Conservation (phyloP, 2,329 filamentous ascomycete genomes). For the Cordyceps fumosorosea region DNA sequence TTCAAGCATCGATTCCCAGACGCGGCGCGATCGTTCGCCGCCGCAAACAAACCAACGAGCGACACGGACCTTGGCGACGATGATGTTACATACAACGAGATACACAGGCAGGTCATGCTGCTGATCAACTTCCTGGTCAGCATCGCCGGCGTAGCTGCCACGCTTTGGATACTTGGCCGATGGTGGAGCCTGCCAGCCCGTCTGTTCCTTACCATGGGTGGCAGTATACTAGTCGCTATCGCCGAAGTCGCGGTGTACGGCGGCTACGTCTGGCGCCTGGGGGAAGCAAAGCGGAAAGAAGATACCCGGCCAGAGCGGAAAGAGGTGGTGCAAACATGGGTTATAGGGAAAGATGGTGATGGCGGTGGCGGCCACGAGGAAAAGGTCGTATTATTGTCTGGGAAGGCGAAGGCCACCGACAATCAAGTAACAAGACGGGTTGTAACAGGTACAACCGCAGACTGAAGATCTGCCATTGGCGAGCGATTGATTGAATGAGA, state of each 20-base stretch:
- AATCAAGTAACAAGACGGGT: slow-evolving; percentile 1
- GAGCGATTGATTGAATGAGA: not conserved
- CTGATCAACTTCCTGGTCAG: slow-evolving; percentile 88
- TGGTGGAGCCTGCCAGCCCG: slow-evolving; percentile 70
- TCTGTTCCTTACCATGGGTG: slow-evolving; percentile 64
- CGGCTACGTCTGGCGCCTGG: slow-evolving; percentile 66
- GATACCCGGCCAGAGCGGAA: slow-evolving; percentile 56
- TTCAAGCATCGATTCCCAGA: slow-evolving; percentile 54
- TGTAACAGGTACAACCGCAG: not conserved
- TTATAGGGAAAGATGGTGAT: slow-evolving; percentile 39
- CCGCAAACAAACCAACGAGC: slow-evolving; percentile 41
- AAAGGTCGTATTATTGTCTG: slow-evolving; percentile 21
- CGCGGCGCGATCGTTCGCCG: slow-evolving; percentile 50
- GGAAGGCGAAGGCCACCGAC: slow-evolving; percentile 16
- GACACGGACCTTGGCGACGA: slow-evolving; percentile 49
- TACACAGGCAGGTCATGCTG: slow-evolving; percentile 74
- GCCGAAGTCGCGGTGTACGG: slow-evolving; percentile 74
- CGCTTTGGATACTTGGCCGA: slow-evolving; percentile 69
- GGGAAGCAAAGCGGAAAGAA: slow-evolving; percentile 59
- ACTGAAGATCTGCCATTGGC: not conserved
- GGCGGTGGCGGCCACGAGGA: slow-evolving; percentile 20
- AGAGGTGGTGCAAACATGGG: slow-evolving; percentile 67
- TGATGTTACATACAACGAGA: slow-evolving; percentile 61
- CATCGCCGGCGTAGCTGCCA: slow-evolving; percentile 69
- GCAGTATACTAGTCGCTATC: slow-evolving; percentile 61